A percentile compares a stretch with the other conserved stretches of the same genome.
Conservation (phyloP, 73 alveolate genomes). For the Tetrahymena malaccensis region DNA sequence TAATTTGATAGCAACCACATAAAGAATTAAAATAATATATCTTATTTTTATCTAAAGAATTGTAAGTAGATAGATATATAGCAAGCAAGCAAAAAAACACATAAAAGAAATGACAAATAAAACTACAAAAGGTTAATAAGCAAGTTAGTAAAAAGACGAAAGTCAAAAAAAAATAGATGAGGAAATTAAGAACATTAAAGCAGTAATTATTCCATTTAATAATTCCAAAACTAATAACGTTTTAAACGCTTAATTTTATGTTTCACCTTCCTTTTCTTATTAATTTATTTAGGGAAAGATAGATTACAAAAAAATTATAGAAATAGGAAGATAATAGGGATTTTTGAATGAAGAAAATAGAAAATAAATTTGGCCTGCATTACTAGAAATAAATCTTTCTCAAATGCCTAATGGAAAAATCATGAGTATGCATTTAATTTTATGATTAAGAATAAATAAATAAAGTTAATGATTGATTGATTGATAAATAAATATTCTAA, state of each 20-base stretch:
- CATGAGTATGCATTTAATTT: not conserved
- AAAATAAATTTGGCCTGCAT: not conserved
- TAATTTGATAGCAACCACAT: not conserved
- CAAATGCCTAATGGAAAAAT: not conserved
- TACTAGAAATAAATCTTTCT: not conserved
- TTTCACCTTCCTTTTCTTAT: not conserved
- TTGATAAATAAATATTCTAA: not conserved
- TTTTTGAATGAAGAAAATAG: not conserved
- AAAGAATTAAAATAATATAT: too few species aligned
- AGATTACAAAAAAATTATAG: not conserved
- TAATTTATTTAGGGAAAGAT: not conserved
- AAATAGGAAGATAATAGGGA: not conserved
- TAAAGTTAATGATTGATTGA: too few species aligned
- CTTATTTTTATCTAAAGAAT: not conserved
- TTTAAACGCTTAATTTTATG: too few species aligned
- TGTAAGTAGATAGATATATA: not conserved
- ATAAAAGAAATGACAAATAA: not conserved
- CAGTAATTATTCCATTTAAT: not conserved
- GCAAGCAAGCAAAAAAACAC: too few species aligned
- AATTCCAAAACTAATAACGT: too few species aligned
- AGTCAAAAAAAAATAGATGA: not conserved
- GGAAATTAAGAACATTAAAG: not conserved
- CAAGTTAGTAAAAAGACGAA: not conserved
- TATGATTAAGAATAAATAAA: not conserved
- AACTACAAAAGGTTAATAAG: not conserved